Conservation (phyloP, 2,329 filamentous ascomycete genomes). For the Colletotrichum sublineola region DNA sequence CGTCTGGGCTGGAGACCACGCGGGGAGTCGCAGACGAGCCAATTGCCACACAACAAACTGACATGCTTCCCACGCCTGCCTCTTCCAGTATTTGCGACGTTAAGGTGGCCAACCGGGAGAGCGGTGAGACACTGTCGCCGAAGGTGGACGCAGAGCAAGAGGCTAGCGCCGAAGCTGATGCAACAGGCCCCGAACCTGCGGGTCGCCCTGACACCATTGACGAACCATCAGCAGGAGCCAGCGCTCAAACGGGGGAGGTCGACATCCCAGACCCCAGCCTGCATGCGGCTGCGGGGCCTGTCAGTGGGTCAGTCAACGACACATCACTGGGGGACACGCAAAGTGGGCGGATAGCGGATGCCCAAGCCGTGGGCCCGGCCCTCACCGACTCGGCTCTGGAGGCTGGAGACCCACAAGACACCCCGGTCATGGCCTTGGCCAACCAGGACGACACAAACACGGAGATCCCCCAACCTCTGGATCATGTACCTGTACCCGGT, state of each 20-base stretch:
- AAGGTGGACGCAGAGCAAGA: slow-evolving; percentile 27
- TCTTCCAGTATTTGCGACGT: slow-evolving; percentile 9
- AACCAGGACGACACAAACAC: slow-evolving; percentile 41
- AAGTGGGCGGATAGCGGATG: slow-evolving; percentile 41
- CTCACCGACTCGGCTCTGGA: slow-evolving; percentile 44
- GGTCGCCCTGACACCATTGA: slow-evolving; percentile 32
- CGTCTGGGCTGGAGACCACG: slow-evolving; percentile 29
- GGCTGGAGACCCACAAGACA: slow-evolving; percentile 38
- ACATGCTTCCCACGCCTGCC: slow-evolving; percentile 16
- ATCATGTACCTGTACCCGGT: slow-evolving; percentile 18
- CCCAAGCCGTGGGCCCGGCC: slow-evolving; percentile 40
- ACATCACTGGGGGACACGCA: slow-evolving; percentile 42
- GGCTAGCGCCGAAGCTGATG: slow-evolving; percentile 37
- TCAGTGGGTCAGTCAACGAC: slow-evolving; percentile 19
- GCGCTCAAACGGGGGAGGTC: slow-evolving; percentile 30
- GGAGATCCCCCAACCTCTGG: slow-evolving; percentile 41
- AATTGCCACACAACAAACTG: slow-evolving; percentile 7
- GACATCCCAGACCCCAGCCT: slow-evolving; percentile 29
- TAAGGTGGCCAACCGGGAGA: slow-evolving; percentile 32
- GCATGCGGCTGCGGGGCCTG: slow-evolving; percentile 39
- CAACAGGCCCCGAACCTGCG: slow-evolving; percentile 36
- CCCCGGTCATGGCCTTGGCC: slow-evolving; percentile 41
- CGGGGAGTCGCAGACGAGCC: slow-evolving; percentile 19
- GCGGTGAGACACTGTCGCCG: slow-evolving; percentile 37
- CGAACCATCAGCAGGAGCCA: slow-evolving; percentile 26